Evolutionary conservation across 352 stramenopile species (phyloP).

Genomic region (Pythium aquatile): DNA sequence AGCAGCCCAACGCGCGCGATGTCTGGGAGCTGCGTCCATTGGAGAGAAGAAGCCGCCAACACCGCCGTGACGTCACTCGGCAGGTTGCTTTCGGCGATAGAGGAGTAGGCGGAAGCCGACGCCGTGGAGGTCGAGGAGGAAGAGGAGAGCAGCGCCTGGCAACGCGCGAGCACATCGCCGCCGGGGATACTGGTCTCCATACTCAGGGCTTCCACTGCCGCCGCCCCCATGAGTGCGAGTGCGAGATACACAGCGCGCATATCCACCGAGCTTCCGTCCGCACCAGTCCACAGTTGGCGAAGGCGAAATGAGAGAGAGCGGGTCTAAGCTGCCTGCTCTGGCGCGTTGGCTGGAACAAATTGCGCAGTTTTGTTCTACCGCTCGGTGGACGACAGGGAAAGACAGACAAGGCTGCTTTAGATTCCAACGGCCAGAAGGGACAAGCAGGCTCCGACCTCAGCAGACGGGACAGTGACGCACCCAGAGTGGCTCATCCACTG

Average conservation of each 20-base stretch:
- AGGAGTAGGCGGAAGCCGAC: background rate
- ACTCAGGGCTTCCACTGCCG: background rate
- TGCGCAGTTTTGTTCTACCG: background rate
- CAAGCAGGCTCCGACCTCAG: background rate
- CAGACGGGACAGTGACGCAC: background rate
- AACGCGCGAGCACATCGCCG: slow-evolving; percentile 20
- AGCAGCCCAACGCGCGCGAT: slow-evolving; percentile 41
- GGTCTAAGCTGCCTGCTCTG: background rate
- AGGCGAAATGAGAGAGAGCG: slow-evolving; percentile 9
- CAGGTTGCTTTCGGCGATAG: slow-evolving; percentile 1
- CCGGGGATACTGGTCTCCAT: background rate
- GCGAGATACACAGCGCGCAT: background rate
- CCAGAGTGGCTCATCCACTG: background rate
- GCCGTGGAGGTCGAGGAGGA: background rate
- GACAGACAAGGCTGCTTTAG: background rate
- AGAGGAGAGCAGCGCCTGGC: slow-evolving; percentile 5
- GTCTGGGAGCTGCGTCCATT: slow-evolving; percentile 40
- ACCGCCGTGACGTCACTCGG: slow-evolving; percentile 13
- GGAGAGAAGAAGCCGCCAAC: background rate
- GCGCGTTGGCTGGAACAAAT: background rate
- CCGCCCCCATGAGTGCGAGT: background rate
- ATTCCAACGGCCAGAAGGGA: background rate
- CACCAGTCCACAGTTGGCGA: slow-evolving; percentile 6
- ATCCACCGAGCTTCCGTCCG: background rate
- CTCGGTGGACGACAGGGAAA: background rate